phyloP scores from a whole-genome alignment of 805 yeast species.

The Saturnispora galanensis region DNA sequence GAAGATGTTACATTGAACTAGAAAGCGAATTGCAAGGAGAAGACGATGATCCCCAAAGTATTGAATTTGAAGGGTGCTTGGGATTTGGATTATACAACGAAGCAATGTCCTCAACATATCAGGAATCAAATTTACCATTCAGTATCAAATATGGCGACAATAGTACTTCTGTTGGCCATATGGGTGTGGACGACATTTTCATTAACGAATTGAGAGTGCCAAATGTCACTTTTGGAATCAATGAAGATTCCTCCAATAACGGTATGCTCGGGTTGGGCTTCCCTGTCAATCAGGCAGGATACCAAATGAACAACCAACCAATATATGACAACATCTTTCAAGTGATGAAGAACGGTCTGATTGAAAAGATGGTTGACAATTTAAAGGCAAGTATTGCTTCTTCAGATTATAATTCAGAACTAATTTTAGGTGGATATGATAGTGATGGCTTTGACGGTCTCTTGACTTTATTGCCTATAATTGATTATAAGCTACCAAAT shows the following conservation, averaged over 20 bases:
- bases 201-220: slow-evolving; percentile 37
- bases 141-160: slow-evolving; percentile 34
- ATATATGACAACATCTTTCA: slow-evolving; percentile 54
- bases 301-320: slow-evolving; percentile 8
- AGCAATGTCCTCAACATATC: slow-evolving; percentile 27
- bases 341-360: slow-evolving; percentile 46
- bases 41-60: no score
- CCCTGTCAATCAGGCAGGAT: slow-evolving; percentile 53
- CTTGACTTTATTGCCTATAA: slow-evolving; percentile 13
- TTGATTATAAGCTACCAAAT: slow-evolving; percentile 3
- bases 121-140: slow-evolving; percentile 16
- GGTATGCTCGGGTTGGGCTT: slow-evolving; percentile 70
- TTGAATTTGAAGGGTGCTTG: slow-evolving; percentile 22
- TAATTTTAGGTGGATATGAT: slow-evolving; percentile 62
- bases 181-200: slow-evolving; percentile 48
- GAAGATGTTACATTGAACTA: neutral
- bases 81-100: slow-evolving; percentile 33
- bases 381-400: slow-evolving; percentile 20
- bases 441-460: slow-evolving; percentile 36
- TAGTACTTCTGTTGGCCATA: slow-evolving; percentile 31
- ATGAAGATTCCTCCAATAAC: slow-evolving; percentile 42
- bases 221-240: slow-evolving; percentile 59
- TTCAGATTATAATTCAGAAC: slow-evolving; percentile 35
- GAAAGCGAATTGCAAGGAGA: neutral
- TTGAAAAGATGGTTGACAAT: slow-evolving; percentile 45